A percentile compares a stretch with the other conserved stretches of the same genome.
Conservation (phyloP, 1,139 yeast genomes). For the Protomyces arabidopsidicola region DNA sequence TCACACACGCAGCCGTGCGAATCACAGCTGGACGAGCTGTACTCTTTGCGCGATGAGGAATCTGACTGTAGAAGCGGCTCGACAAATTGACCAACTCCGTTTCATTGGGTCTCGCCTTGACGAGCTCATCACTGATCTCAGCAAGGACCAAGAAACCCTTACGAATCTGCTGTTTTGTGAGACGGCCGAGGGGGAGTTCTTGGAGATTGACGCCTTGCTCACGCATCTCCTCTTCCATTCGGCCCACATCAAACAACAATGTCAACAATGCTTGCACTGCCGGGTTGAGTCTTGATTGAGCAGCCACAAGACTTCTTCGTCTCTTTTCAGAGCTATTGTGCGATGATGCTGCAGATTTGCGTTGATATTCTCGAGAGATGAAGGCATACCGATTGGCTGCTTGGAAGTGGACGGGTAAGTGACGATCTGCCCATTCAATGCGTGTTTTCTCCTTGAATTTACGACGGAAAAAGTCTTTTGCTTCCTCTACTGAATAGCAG, state of each 20-base stretch:
- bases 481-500: background rate
- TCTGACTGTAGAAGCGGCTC: constrained; percentile 8
- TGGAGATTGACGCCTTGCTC: constrained; percentile 8
- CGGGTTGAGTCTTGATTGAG: background rate
- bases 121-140: background rate
- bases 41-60: constrained; percentile 5
- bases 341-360: background rate
- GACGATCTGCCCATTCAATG: background rate
- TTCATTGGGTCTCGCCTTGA: background rate
- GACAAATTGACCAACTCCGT: background rate
- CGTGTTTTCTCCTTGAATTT: constrained; percentile 15
- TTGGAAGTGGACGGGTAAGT: background rate
- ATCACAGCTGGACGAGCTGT: background rate
- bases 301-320: background rate
- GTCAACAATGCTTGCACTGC: constrained; percentile 3
- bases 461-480: background rate
- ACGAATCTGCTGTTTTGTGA: constrained; percentile 11
- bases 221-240: constrained; percentile 6
- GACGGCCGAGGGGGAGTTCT: constrained; percentile 11
- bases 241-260: constrained; percentile 6
- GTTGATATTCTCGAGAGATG: background rate
- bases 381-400: background rate
- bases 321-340: background rate
- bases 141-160: constrained; percentile 4
- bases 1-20: background rate